These are phyloP conservation scores for Phytophthora cactorum DNA, from an alignment of 352 stramenopile species.

Conservation along the genomic window DNA sequence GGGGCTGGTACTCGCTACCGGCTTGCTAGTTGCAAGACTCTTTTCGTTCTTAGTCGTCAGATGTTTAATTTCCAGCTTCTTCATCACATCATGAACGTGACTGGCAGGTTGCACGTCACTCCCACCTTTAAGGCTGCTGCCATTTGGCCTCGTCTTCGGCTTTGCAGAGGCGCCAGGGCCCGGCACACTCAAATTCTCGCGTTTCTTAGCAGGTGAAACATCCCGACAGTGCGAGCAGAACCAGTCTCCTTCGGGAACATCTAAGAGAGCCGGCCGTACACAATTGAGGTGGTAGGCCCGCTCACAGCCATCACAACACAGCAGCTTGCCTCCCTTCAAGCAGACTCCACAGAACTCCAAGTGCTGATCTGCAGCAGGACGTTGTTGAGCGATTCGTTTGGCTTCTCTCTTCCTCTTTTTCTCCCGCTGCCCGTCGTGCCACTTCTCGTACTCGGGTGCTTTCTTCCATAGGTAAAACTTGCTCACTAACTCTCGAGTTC, in stretches of 20 bases:
- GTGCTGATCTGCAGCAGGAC: constrained; percentile 56
- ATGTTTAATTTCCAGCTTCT: constrained; percentile 10
- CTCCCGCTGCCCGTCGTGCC: constrained; percentile 51
- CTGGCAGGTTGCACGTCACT: constrained; percentile 7
- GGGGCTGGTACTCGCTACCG: neutral
- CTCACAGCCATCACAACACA: constrained; percentile 81
- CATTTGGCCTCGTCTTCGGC: constrained; percentile 22
- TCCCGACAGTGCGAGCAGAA: constrained; percentile 61
- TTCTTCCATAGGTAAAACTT: constrained; percentile 79
- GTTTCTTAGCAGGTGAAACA: neutral
- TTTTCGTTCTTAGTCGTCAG: constrained; percentile 10
- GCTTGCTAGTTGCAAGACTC: neutral
- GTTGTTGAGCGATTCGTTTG: constrained; percentile 36
- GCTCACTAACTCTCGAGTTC: constrained; percentile 54
- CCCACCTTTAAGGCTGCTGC: constrained; percentile 12
- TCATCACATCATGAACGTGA: neutral
- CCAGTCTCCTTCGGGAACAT: constrained; percentile 75
- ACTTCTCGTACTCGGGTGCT: constrained; percentile 53
- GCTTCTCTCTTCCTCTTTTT: constrained; percentile 62
- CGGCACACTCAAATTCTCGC: constrained; percentile 8
- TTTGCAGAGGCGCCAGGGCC: constrained; percentile 2
- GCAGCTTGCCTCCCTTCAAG: constrained; percentile 67
- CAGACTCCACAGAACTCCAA: constrained; percentile 78
- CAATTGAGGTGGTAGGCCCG: constrained; percentile 81
- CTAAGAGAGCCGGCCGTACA: constrained; percentile 68